Conservation (phyloP, 495 filamentous ascomycete species). For the Penicillium pancosmium region DNA sequence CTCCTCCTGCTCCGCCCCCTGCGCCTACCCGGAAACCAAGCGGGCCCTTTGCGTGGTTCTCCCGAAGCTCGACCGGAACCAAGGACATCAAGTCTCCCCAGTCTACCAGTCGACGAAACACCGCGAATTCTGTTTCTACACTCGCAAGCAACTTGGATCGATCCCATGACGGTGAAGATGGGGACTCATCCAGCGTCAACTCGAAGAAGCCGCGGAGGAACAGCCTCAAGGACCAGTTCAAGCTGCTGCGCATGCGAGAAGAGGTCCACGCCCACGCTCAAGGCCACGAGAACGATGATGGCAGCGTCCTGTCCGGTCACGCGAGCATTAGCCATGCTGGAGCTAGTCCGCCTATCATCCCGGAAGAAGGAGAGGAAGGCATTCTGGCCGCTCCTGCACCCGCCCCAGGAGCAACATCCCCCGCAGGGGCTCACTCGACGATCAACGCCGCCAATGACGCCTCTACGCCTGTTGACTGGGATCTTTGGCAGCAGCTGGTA, state of each 20-base stretch:
- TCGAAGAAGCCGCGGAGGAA: constrained; percentile 58
- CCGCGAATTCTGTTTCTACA: constrained; percentile 73
- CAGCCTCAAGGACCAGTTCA: constrained; percentile 84
- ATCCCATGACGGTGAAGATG: constrained; percentile 66
- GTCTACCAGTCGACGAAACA: constrained; percentile 61
- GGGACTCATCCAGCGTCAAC: constrained; percentile 43
- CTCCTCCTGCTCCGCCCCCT: constrained; percentile 42
- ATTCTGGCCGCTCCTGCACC: constrained; percentile 24
- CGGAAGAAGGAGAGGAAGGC: constrained; percentile 56
- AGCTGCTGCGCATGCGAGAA: constrained; percentile 76
- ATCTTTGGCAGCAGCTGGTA: constrained; percentile 94
- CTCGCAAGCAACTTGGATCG: constrained; percentile 73
- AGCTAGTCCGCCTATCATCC: constrained; percentile 55
- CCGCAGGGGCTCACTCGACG: constrained; percentile 43
- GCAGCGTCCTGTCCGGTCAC: constrained; percentile 38
- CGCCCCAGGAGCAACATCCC: constrained; percentile 50
- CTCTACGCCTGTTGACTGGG: constrained; percentile 83
- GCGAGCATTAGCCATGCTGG: constrained; percentile 55
- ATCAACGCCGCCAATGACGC: constrained; percentile 51
- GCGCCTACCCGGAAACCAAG: constrained; percentile 66
- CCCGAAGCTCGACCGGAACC: constrained; percentile 64
- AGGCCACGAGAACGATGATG: constrained; percentile 46
- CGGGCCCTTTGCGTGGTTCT: constrained; percentile 84
- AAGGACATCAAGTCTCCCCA: constrained; percentile 63
- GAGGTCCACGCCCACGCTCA: constrained; percentile 55